phyloP scores from a whole-genome alignment of 495 filamentous ascomycete species.

The Aspergillus nanangensis region DNA sequence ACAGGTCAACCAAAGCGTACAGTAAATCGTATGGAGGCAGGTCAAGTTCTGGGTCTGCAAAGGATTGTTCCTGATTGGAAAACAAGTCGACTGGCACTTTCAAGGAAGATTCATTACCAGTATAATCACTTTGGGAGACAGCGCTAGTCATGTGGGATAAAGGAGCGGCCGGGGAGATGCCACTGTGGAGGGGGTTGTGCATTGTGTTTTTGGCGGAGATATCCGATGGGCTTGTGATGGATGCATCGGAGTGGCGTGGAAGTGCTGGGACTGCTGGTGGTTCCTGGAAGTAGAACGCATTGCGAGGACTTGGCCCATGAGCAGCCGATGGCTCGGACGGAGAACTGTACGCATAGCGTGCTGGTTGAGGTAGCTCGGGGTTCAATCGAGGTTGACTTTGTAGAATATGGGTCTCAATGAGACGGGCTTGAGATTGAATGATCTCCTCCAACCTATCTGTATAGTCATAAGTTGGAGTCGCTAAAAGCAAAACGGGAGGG shows the following conservation, averaged over 20 bases:
- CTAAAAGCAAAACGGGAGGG: background rate
- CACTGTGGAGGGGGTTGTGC: conserved; percentile 19
- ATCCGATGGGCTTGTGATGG: conserved; percentile 35
- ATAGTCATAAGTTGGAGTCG: background rate
- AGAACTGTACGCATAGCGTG: conserved; percentile 35
- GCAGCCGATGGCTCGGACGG: conserved; percentile 38
- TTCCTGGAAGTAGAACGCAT: conserved; percentile 35
- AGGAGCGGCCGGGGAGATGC: conserved; percentile 14
- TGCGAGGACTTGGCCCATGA: conserved; percentile 33
- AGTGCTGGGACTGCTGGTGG: conserved; percentile 21
- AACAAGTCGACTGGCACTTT: conserved; percentile 39
- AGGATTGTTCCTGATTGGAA: conserved; percentile 37
- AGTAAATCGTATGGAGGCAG: conserved; percentile 82
- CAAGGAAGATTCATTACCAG: conserved; percentile 43
- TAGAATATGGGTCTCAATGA: conserved; percentile 48
- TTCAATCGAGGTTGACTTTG: conserved; percentile 21
- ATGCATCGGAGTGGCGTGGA: conserved; percentile 25
- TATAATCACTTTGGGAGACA: conserved; percentile 26
- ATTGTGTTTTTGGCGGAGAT: conserved; percentile 27
- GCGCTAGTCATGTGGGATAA: conserved; percentile 20
- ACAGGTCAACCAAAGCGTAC: conserved; percentile 76
- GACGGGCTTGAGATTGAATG: conserved; percentile 40
- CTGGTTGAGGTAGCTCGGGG: conserved; percentile 22
- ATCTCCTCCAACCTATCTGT: conserved; percentile 46
- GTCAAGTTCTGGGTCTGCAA: conserved; percentile 61